These are phyloP conservation scores for Oldenlandia corymbosa DNA, from an alignment of 257 asterid genomes.

Conservation along the genomic window DNA sequence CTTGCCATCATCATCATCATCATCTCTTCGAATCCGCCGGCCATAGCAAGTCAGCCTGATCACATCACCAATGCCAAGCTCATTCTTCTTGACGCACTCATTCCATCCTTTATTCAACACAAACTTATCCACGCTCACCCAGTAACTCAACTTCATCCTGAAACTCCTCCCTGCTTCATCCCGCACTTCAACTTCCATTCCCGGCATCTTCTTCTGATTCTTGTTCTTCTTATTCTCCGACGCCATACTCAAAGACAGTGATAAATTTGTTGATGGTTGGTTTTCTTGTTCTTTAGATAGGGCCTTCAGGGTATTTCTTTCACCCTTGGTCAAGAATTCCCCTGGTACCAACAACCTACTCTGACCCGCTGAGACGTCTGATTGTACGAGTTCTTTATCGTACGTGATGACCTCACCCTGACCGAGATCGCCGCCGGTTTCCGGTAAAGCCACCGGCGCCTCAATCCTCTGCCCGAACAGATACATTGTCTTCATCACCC, in stretches of 20 bases:
- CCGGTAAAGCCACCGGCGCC: background rate
- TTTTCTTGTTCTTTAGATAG: too few relatives aligned
- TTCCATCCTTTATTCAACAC: constrained; percentile 1
- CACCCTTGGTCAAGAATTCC: too few relatives aligned
- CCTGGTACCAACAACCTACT: background rate
- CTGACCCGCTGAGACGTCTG: background rate
- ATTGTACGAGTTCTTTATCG: background rate
- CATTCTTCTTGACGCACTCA: background rate
- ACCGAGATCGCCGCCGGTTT: background rate
- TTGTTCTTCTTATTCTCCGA: too few relatives aligned
- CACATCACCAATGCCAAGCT: background rate
- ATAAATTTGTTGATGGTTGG: too few relatives aligned
- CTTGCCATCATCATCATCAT: too few relatives aligned
- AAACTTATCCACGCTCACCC: background rate
- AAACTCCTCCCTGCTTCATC: background rate
- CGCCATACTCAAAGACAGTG: too few relatives aligned
- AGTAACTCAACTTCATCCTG: background rate
- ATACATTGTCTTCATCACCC: background rate
- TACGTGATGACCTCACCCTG: background rate
- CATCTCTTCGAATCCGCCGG: too few relatives aligned
- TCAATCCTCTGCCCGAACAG: background rate
- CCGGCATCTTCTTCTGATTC: background rate
- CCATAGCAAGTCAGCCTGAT: background rate
- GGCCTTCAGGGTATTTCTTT: too few relatives aligned
- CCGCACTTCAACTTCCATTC: background rate